Evolutionary conservation across 2,329 filamentous ascomycete genomes (phyloP).

Genomic region (Aspergillus sojae): DNA sequence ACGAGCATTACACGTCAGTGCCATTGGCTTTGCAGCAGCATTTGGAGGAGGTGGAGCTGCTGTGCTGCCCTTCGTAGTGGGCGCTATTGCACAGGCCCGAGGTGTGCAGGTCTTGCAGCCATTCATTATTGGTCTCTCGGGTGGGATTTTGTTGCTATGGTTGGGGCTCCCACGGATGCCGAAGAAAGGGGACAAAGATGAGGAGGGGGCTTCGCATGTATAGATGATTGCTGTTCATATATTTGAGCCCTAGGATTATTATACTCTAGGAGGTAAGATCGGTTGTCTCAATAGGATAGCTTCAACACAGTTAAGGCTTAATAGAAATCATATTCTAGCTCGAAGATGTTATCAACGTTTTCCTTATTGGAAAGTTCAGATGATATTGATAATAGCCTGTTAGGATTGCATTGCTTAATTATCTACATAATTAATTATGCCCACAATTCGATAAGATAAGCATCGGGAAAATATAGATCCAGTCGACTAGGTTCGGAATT

Average conservation of each 20-base stretch:
- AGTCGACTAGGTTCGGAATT: too few species aligned
- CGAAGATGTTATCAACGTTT: too few species aligned
- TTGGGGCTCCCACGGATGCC: slow-evolving; percentile 22
- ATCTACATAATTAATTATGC: too few species aligned
- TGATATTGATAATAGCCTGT: too few species aligned
- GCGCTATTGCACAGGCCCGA: slow-evolving; percentile 55
- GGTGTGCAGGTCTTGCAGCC: slow-evolving; percentile 64
- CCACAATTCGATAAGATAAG: too few species aligned
- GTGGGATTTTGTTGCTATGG: slow-evolving; percentile 56
- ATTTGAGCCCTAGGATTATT: not conserved
- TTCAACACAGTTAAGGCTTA: too few species aligned
- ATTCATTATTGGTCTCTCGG: slow-evolving; percentile 50
- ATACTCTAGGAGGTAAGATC: not conserved
- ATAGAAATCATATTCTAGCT: too few species aligned
- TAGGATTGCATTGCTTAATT: too few species aligned
- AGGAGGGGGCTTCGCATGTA: not conserved
- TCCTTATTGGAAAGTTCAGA: too few species aligned
- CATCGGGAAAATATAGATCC: too few species aligned
- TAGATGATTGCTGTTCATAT: not conserved
- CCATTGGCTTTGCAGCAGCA: slow-evolving; percentile 78
- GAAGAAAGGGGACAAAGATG: not conserved
- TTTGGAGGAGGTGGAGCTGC: slow-evolving; percentile 72
- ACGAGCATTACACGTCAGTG: slow-evolving; percentile 72
- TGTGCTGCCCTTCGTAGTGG: slow-evolving; percentile 48
- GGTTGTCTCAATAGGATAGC: too few species aligned